These are phyloP conservation scores for Lagerstroemia speciosa DNA, from an alignment of 345 rosid species.

Conservation along the genomic window DNA sequence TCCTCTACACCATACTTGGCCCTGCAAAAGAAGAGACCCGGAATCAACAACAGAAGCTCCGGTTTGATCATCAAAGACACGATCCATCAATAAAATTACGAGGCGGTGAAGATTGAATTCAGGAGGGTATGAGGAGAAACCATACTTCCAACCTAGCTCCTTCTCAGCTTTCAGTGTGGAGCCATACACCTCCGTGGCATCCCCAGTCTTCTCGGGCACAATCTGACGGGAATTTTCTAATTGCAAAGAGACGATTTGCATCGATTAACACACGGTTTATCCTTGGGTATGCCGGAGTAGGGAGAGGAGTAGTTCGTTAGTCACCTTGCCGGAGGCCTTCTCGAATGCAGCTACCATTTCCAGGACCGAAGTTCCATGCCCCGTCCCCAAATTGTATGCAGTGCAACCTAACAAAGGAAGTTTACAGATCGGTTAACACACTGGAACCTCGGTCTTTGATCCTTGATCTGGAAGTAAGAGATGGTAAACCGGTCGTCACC, in stretches of 20 bases:
- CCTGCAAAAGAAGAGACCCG: constrained; percentile 26
- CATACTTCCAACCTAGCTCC: constrained; percentile 94
- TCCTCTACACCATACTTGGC: constrained; percentile 79
- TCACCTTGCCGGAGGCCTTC: constrained; percentile 83
- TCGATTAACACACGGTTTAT: not conserved
- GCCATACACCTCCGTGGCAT: constrained; percentile 84
- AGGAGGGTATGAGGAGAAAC: too few relatives aligned
- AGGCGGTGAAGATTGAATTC: constrained; percentile 6
- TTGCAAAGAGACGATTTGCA: not conserved
- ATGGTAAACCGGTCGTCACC: too few relatives aligned
- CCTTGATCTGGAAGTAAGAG: too few relatives aligned
- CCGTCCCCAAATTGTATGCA: constrained; percentile 86
- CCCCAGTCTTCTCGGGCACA: constrained; percentile 86
- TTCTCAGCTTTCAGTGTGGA: constrained; percentile 61
- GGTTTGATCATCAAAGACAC: not conserved
- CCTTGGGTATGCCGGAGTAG: not conserved
- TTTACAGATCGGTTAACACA: too few relatives aligned
- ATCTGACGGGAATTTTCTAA: constrained; percentile 76
- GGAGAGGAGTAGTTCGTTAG: not conserved
- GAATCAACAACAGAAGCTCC: not conserved
- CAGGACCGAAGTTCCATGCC: constrained; percentile 73
- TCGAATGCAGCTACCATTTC: constrained; percentile 94
- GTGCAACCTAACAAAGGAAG: constrained; percentile 36
- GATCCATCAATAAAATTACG: not conserved
- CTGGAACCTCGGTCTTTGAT: not conserved